A percentile compares a stretch with the other conserved stretches of the same genome.
phyloP scores from a whole-genome alignment of 2,329 filamentous ascomycete genomes.

The Fusarium nurragi region DNA sequence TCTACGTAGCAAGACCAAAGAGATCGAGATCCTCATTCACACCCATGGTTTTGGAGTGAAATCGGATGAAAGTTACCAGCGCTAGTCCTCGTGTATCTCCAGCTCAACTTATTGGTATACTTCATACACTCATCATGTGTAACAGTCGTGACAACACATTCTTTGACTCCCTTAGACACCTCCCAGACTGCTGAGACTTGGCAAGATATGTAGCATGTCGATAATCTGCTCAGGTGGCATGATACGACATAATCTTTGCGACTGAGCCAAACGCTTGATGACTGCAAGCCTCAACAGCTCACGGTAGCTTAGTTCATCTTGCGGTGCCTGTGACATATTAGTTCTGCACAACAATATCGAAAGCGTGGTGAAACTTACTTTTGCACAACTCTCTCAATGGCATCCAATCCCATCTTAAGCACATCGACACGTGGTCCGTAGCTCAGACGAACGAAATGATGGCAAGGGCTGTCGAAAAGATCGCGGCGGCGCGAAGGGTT shows the following conservation, averaged over 20 bases:
- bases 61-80: not conserved
- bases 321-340: constrained; percentile 37
- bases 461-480: constrained; percentile 92
- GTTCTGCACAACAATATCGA: not conserved
- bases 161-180: not conserved
- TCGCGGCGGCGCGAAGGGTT: constrained; percentile 91
- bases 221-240: too few relatives aligned
- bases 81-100: not conserved
- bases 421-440: constrained; percentile 86
- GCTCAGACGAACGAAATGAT: constrained; percentile 87
- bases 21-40: not conserved
- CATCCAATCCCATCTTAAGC: constrained; percentile 81
- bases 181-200: too few relatives aligned
- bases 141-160: not conserved
- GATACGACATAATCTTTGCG: too few relatives aligned
- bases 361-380: constrained; percentile 61
- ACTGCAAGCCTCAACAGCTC: not conserved
- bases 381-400: constrained; percentile 82
- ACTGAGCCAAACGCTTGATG: not conserved
- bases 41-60: not conserved
- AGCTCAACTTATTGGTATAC: not conserved
- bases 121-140: not conserved
- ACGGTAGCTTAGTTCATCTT: constrained; percentile 18
- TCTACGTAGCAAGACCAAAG: not conserved
- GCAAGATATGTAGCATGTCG: too few relatives aligned